Evolutionary conservation across 2,329 filamentous ascomycete genomes (phyloP).

Genomic region (Xylaria arbuscula): DNA sequence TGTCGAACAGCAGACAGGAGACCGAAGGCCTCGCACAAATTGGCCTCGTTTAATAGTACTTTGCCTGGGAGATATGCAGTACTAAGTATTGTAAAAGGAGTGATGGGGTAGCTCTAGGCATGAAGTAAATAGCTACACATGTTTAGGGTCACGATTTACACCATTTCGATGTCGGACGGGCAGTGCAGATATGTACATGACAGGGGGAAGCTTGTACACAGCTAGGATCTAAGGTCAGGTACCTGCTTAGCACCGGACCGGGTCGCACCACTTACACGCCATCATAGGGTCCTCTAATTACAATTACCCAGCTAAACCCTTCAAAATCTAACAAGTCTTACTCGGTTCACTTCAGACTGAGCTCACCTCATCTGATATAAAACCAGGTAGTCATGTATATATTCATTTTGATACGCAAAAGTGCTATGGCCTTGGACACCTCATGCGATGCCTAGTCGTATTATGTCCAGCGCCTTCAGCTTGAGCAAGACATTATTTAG

Average conservation of each 20-base stretch:
- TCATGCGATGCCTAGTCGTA: slow-evolving; percentile 1
- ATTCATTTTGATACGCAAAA: background rate
- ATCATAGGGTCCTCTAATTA: background rate
- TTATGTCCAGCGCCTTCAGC: slow-evolving; percentile 11
- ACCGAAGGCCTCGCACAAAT: slow-evolving; percentile 11
- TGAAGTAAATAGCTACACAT: background rate
- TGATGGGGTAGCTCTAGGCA: background rate
- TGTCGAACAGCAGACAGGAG: slow-evolving; percentile 41
- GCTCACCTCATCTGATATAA: background rate
- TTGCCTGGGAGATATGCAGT: background rate
- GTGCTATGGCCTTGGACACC: background rate
- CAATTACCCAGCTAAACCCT: too few relatives aligned
- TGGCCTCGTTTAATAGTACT: background rate
- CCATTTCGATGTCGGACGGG: background rate
- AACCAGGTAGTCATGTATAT: background rate
- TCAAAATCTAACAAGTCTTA: background rate
- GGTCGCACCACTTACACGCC: slow-evolving; percentile 7
- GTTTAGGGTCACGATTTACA: slow-evolving; percentile 1
- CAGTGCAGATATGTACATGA: background rate
- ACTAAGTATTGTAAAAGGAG: background rate
- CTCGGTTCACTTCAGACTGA: background rate
- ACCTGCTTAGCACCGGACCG: background rate
- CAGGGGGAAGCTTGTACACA: background rate
- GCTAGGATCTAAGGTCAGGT: background rate
- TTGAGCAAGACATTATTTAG: slow-evolving; percentile 2